These are phyloP conservation scores for Candida hungchunana DNA, from an alignment of 805 yeast species.

Conservation along the genomic window DNA sequence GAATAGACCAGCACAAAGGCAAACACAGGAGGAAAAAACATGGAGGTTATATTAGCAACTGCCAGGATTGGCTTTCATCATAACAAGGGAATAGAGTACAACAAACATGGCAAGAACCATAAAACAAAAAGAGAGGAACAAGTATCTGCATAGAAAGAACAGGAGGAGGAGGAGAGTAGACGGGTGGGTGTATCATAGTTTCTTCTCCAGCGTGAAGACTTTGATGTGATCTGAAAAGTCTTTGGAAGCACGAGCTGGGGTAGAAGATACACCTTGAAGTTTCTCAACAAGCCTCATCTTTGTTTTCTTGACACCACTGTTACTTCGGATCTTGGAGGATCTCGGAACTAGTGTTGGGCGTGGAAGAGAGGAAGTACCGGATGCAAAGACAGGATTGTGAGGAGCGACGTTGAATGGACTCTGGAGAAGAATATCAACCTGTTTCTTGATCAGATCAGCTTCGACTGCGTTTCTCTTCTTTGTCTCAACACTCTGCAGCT, in stretches of 20 bases:
- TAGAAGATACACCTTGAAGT: background rate
- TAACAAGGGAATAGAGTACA: too few species aligned
- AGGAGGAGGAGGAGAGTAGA: too few species aligned
- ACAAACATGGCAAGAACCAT: too few species aligned
- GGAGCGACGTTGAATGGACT: constrained; percentile 15
- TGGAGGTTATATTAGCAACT: too few species aligned
- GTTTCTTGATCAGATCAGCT: constrained; percentile 20
- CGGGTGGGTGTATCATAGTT: constrained; percentile 1
- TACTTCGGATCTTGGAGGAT: constrained; percentile 2
- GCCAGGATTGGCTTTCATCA: too few species aligned
- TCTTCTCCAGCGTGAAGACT: constrained; percentile 9
- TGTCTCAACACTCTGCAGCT: constrained; percentile 19
- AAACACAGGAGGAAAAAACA: too few species aligned
- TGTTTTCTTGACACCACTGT: background rate
- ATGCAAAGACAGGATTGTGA: background rate
- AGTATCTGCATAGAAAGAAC: too few species aligned
- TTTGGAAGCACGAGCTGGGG: background rate
- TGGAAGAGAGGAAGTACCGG: background rate
- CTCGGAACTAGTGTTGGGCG: background rate
- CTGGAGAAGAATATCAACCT: constrained; percentile 20
- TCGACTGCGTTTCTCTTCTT: constrained; percentile 22
- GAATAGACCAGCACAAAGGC: too few species aligned
- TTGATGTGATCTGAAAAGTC: constrained; percentile 10
- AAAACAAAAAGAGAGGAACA: too few species aligned
- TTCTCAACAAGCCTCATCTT: constrained; percentile 7